phyloP scores from a whole-genome alignment of 139 green algal genomes.

The Pleodorina starrii region DNA sequence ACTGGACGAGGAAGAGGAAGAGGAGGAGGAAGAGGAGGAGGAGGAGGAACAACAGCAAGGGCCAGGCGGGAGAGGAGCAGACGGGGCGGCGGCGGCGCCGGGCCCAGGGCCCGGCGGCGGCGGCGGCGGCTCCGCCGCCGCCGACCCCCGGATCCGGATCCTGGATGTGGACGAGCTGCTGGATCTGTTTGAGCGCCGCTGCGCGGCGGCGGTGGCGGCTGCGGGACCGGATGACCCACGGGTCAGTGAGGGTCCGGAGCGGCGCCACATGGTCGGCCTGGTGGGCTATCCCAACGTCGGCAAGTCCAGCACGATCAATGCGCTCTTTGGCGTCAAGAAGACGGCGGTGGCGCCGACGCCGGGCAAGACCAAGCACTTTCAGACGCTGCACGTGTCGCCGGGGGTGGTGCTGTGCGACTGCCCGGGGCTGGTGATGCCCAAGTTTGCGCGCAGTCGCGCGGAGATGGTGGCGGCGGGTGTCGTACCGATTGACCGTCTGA shows the following conservation, averaged over 20 bases:
- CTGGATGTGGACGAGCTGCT: slow-evolving; percentile 73
- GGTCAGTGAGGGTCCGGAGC: slow-evolving; percentile 34
- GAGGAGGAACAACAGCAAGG: slow-evolving; percentile 5
- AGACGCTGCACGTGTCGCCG: slow-evolving; percentile 92
- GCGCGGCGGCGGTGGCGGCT: slow-evolving; percentile 21
- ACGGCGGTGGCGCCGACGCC: slow-evolving; percentile 95
- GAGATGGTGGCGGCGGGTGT: slow-evolving; percentile 98
- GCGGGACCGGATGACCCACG: slow-evolving; percentile 29
- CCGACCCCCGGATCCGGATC: slow-evolving; percentile 49
- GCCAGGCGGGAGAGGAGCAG: not conserved
- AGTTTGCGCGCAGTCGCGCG: slow-evolving; percentile 86
- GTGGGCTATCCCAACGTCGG: slow-evolving; percentile 99
- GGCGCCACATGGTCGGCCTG: slow-evolving; percentile 85
- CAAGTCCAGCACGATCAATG: slow-evolving; percentile 94
- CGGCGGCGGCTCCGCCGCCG: not conserved
- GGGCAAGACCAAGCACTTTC: slow-evolving; percentile 99
- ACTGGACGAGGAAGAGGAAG: not conserved
- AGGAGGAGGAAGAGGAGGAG: slow-evolving; percentile 16
- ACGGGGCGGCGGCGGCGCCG: not conserved
- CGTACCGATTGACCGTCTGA: slow-evolving; percentile 97
- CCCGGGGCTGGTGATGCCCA: slow-evolving; percentile 93
- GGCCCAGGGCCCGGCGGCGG: not conserved
- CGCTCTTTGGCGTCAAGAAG: slow-evolving; percentile 96
- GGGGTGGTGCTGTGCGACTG: slow-evolving; percentile 57
- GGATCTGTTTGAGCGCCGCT: slow-evolving; percentile 56